A percentile compares a stretch with the other conserved stretches of the same genome.
These are phyloP conservation scores for Rutstroemia sp. DNA, from an alignment of 2,329 filamentous ascomycete genomes.

Conservation along the genomic window DNA sequence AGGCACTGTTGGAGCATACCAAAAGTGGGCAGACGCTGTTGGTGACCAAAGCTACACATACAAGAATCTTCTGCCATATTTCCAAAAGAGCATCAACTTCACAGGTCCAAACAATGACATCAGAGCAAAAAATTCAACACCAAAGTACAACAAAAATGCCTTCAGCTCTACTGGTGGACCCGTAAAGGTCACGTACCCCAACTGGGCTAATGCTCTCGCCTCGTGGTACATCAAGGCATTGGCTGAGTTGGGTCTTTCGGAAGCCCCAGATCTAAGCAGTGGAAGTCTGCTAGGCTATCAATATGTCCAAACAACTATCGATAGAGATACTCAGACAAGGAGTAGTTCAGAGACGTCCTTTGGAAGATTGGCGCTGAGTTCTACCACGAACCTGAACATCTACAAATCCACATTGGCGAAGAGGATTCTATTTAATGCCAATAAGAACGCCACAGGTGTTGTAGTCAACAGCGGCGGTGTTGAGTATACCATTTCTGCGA, in stretches of 20 bases:
- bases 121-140: conserved; percentile 26
- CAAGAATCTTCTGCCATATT: conserved; percentile 38
- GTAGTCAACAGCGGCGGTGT: background rate
- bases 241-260: conserved; percentile 28
- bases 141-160: background rate
- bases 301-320: background rate
- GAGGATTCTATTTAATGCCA: conserved; percentile 36
- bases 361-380: background rate
- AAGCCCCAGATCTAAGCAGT: background rate
- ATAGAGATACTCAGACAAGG: background rate
- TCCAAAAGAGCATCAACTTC: conserved; percentile 29
- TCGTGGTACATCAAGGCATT: conserved; percentile 32
- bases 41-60: conserved; percentile 40
- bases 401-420: conserved; percentile 36
- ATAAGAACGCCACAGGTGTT: conserved; percentile 1
- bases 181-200: conserved; percentile 35
- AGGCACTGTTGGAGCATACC: conserved; percentile 18
- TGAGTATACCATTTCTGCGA: conserved; percentile 15
- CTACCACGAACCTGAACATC: conserved; percentile 29
- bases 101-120: conserved; percentile 22
- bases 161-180: conserved; percentile 22
- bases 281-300: background rate
- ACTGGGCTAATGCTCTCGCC: conserved; percentile 32
- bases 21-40: conserved; percentile 37
- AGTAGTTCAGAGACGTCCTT: conserved; percentile 2